Evolutionary conservation across 225 moss, liverwort and hornwort species (phyloP).

Genomic region (Thuidium tamariscinum): DNA sequence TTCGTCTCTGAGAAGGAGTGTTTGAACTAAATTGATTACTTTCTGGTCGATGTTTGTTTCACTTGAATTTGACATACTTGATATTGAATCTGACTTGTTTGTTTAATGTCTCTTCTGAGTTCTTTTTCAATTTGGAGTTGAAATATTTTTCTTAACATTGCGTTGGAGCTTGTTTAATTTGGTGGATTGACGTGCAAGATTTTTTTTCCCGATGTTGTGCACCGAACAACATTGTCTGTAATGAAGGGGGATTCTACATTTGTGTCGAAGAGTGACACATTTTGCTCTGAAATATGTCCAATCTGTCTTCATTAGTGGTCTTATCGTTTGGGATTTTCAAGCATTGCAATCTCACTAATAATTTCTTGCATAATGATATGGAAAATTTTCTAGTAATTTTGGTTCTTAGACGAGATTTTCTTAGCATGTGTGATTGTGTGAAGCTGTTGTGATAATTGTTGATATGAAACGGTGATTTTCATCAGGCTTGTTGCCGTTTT

Average conservation of each 20-base stretch:
- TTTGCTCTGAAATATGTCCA: background rate
- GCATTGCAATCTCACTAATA: background rate
- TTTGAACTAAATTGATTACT: background rate
- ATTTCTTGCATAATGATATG: background rate
- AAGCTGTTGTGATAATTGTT: background rate
- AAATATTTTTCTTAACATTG: background rate
- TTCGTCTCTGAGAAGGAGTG: background rate
- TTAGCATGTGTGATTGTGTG: background rate
- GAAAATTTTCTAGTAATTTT: background rate
- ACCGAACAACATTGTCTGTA: background rate
- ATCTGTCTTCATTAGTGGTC: background rate
- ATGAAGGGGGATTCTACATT: background rate
- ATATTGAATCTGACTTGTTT: background rate
- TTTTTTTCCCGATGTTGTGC: no score
- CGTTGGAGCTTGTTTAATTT: background rate
- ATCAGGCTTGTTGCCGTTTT: background rate
- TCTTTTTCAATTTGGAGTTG: background rate
- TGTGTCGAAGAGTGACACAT: background rate
- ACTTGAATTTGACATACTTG: background rate
- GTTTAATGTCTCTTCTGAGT: background rate
- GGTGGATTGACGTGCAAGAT: background rate
- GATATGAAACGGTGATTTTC: background rate
- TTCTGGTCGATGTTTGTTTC: no score
- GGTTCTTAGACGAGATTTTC: background rate
- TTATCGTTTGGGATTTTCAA: background rate